phyloP scores from a whole-genome alignment of 768 basidiomycete genomes.

The Saitozyma sp. region DNA sequence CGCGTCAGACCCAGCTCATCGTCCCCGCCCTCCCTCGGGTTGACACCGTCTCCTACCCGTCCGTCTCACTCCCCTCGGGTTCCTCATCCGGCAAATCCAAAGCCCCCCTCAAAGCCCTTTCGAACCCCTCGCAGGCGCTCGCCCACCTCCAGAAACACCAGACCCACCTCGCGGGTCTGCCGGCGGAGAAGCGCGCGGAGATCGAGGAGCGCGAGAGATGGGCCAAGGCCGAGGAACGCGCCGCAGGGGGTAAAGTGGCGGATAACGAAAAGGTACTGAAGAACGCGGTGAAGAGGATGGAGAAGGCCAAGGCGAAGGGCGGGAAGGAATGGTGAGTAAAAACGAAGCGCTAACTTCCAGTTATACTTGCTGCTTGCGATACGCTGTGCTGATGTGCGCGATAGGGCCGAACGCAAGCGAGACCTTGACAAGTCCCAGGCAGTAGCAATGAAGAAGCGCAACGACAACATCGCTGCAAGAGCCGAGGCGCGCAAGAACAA shows the following conservation, averaged over 20 bases:
- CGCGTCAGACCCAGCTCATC: conserved; percentile 44
- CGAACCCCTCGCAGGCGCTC: conserved; percentile 78
- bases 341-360: background rate
- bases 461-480: conserved; percentile 84
- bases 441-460: conserved; percentile 82
- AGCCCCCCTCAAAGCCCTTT: conserved; percentile 69
- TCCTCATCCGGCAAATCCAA: conserved; percentile 52
- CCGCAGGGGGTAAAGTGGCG: conserved; percentile 86
- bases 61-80: conserved; percentile 58
- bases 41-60: conserved; percentile 71
- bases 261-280: conserved; percentile 83
- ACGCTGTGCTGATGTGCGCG: background rate
- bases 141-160: conserved; percentile 74
- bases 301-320: conserved; percentile 82
- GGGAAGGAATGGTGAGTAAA: conserved; percentile 56
- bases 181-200: conserved; percentile 78
- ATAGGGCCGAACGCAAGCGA: conserved; percentile 83
- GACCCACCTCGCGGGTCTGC: conserved; percentile 70
- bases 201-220: conserved; percentile 82
- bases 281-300: conserved; percentile 88
- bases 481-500: conserved; percentile 71
- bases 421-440: conserved; percentile 71
- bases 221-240: conserved; percentile 81
- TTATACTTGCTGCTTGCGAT: background rate
- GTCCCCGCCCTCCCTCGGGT: conserved; percentile 39